Evolutionary conservation across 257 asterid genomes (phyloP), one percentile per base, ranked within the genome.

Genomic region (Salvia rosmarinus): DNA sequence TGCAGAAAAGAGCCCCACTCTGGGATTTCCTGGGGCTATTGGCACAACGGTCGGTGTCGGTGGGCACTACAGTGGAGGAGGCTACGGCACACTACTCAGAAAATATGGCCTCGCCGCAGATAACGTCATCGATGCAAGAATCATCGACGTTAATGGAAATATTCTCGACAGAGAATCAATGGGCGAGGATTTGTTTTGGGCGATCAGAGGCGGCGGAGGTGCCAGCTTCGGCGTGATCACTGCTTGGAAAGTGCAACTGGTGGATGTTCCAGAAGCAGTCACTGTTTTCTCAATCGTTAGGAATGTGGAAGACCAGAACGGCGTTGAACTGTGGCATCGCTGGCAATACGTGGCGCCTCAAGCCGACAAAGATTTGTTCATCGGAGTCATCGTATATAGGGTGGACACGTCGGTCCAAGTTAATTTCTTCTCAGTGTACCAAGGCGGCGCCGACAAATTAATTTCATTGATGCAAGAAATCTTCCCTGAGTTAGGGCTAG

Each of bases 401-500:
- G 28, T 13, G 4, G 12, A 17, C 49, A 4, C 39, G 6, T 8
- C 47, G 4, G 7, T 60, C n/a, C 67, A 35, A 7, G 84, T 71
- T 0, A 32, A 77, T 0, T 80, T 77, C 14, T 60, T 30, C 17
- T 57, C 82, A 0, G 19, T 77, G 0, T 84, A 62, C 73, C 79
- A 79, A 2, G 88, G 88, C 0, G 67, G 77, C 10, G 49, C 52
- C 23, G 80, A 81, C 32, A 23, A 64, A 40, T 59, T 84, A 35
- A 35, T 84, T 9, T 9, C 69, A 0, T 0, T 68, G 23, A 59
- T 75, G 74, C 59, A 64, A 20, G 12, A 40, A 30, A 60, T 46
- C 4, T 84, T 84, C 74, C 88, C 84, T 0, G 80, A 84, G 51
- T 30, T 84, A 34, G 88, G 83, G 0, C 1, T 79, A 20, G 57